Percentiles rank a stretch among this genome's conserved stretches.
Evolutionary conservation across 768 basidiomycete species (phyloP).

Genomic region (Leucogyrophana mollusca): DNA sequence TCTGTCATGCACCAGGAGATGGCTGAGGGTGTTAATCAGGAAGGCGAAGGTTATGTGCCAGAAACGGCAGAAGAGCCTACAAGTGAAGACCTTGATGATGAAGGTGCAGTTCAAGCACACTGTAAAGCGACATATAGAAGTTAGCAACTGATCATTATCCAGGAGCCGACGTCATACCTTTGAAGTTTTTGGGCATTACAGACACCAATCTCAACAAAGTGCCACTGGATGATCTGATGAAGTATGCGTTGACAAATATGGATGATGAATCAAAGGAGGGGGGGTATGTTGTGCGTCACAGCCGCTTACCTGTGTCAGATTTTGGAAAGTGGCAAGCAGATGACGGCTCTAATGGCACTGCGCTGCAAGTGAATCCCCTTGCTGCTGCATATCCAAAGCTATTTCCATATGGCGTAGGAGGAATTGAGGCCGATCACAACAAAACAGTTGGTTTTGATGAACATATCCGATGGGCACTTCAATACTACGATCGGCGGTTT

Average conservation of each 20-base stretch:
- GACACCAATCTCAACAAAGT: conserved; percentile 27
- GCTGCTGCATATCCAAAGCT: not conserved
- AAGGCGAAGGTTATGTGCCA: conserved; percentile 31
- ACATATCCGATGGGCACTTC: conserved; percentile 27
- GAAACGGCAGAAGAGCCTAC: conserved; percentile 1
- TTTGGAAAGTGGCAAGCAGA: conserved; percentile 7
- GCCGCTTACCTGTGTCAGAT: conserved; percentile 9
- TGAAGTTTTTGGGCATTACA: not conserved
- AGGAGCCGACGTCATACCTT: not conserved
- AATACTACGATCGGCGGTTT: conserved; percentile 30
- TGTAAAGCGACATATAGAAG: too few relatives aligned
- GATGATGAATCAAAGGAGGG: conserved; percentile 18
- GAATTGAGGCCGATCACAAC: conserved; percentile 24
- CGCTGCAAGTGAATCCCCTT: not conserved
- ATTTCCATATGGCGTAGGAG: conserved; percentile 34
- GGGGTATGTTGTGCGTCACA: conserved; percentile 21
- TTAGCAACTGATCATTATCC: too few relatives aligned
- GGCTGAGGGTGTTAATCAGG: conserved; percentile 18
- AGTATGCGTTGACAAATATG: conserved; percentile 26
- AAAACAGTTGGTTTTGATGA: conserved; percentile 24
- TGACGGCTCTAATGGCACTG: not conserved
- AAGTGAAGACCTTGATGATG: too few relatives aligned
- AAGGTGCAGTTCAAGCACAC: too few relatives aligned
- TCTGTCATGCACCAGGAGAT: conserved; percentile 11
- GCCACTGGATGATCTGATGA: conserved; percentile 17